Percentiles rank a stretch among this genome's conserved stretches.
Conservation (phyloP, 1,284 basidiomycete genomes). For the Cutaneotrichosporon cutaneum region DNA sequence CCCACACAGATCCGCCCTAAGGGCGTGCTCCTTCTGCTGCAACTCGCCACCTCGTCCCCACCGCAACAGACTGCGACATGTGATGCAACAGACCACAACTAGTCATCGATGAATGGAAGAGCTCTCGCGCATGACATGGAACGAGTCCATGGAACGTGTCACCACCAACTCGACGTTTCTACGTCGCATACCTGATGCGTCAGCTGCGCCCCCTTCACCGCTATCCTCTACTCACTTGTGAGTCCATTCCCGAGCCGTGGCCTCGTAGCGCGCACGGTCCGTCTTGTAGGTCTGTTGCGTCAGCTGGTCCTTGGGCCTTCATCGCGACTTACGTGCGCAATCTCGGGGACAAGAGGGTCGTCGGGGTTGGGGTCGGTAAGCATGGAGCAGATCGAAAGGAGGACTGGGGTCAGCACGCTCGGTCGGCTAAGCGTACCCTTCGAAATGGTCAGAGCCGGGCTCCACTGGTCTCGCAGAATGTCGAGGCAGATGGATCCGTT, state of each 20-base stretch:
- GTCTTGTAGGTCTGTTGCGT: slow-evolving; percentile 82
- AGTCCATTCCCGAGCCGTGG: slow-evolving; percentile 94
- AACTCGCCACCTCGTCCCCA: background rate
- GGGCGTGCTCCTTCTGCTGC: background rate
- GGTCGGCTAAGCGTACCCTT: slow-evolving; percentile 65
- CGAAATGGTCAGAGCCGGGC: slow-evolving; percentile 95
- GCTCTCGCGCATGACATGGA: slow-evolving; percentile 11
- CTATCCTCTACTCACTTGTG: slow-evolving; percentile 66
- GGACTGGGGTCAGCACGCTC: slow-evolving; percentile 57
- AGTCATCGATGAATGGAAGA: slow-evolving; percentile 11
- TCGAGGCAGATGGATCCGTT: slow-evolving; percentile 96
- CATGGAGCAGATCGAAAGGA: slow-evolving; percentile 95
- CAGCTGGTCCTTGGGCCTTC: background rate
- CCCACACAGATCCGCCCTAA: background rate
- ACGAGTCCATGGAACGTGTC: slow-evolving; percentile 5
- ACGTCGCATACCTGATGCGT: slow-evolving; percentile 38
- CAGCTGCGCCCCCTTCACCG: background rate
- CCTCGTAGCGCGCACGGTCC: slow-evolving; percentile 87
- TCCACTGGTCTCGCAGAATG: slow-evolving; percentile 96
- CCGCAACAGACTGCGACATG: background rate
- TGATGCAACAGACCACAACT: slow-evolving; percentile 17
- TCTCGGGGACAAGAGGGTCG: slow-evolving; percentile 69
- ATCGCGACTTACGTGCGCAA: slow-evolving; percentile 54
- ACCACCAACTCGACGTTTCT: slow-evolving; percentile 14
- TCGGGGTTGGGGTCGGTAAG: slow-evolving; percentile 96